Percentiles rank a stretch among this genome's conserved stretches.
Conservation (phyloP, 345 rosid species). For the Sonneratia alba region DNA sequence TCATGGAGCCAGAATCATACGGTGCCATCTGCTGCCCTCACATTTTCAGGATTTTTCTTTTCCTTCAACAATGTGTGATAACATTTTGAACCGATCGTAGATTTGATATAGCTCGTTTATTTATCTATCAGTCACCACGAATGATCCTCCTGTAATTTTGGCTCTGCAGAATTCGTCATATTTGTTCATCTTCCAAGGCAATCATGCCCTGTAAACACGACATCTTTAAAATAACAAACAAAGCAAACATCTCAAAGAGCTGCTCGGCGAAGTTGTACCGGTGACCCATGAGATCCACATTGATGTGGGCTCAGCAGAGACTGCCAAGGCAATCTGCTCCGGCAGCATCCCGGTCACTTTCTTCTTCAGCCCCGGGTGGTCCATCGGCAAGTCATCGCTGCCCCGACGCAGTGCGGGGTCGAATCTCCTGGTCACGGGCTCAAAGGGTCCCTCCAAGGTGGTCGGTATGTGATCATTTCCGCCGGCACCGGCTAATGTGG, state of each 20-base stretch:
- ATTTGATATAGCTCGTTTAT: too few relatives aligned
- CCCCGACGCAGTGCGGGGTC: slow-evolving; percentile 71
- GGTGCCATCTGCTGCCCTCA: too few relatives aligned
- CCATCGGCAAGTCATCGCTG: slow-evolving; percentile 67
- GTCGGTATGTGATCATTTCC: slow-evolving; percentile 34
- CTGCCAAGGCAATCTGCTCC: slow-evolving; percentile 63
- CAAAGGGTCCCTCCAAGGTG: slow-evolving; percentile 68
- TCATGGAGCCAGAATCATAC: too few relatives aligned
- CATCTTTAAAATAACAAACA: background rate
- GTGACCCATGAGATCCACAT: slow-evolving; percentile 92
- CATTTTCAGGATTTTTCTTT: too few relatives aligned
- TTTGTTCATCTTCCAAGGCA: background rate
- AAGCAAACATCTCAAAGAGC: background rate
- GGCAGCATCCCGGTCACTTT: slow-evolving; percentile 46
- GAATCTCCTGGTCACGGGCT: slow-evolving; percentile 52
- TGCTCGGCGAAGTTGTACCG: slow-evolving; percentile 26
- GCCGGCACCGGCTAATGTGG: background rate
- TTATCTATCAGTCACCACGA: too few relatives aligned
- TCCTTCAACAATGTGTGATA: too few relatives aligned
- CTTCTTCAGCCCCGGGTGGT: slow-evolving; percentile 56
- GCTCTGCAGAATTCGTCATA: background rate
- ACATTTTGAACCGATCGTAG: too few relatives aligned
- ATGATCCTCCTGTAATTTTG: background rate
- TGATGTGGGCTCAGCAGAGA: slow-evolving; percentile 51
- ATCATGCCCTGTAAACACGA: background rate